Conservation (phyloP, 352 stramenopile species). For the Pythium insidiosum region DNA sequence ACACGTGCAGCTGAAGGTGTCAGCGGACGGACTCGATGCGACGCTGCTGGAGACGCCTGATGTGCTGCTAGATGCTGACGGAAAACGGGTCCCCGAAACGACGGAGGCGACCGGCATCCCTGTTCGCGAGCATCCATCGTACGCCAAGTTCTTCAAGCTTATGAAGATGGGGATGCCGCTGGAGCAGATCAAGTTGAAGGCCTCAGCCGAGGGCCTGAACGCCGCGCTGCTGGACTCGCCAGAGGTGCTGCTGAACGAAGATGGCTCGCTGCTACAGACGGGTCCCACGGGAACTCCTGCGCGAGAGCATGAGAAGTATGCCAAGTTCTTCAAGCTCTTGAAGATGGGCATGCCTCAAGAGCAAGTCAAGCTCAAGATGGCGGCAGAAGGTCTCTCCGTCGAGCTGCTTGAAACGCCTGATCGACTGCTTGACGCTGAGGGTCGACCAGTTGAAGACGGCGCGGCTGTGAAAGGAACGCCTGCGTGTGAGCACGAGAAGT, state of each 20-base stretch:
- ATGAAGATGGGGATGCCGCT: slow-evolving; percentile 80
- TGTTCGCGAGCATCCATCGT: slow-evolving; percentile 64
- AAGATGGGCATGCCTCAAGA: slow-evolving; percentile 76
- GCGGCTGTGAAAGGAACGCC: slow-evolving; percentile 54
- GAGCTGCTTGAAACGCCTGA: slow-evolving; percentile 48
- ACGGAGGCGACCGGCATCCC: slow-evolving; percentile 20
- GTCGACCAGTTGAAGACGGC: slow-evolving; percentile 24
- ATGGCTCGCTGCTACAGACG: slow-evolving; percentile 27
- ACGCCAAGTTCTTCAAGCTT: slow-evolving; percentile 72
- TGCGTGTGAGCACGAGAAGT: slow-evolving; percentile 90
- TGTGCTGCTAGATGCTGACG: slow-evolving; percentile 38
- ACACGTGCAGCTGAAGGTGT: slow-evolving; percentile 87
- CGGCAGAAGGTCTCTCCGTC: slow-evolving; percentile 45
- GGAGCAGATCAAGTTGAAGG: slow-evolving; percentile 75
- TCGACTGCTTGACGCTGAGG: slow-evolving; percentile 37
- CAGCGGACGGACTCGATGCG: slow-evolving; percentile 46
- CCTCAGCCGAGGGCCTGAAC: slow-evolving; percentile 83
- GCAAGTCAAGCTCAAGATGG: slow-evolving; percentile 58
- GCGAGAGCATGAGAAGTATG: slow-evolving; percentile 87
- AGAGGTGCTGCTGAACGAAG: slow-evolving; percentile 48
- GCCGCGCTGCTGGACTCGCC: slow-evolving; percentile 71
- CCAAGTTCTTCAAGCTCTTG: slow-evolving; percentile 70
- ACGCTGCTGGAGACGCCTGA: slow-evolving; percentile 49
- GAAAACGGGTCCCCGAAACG: slow-evolving; percentile 12
- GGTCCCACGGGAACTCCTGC: slow-evolving; percentile 21